These are phyloP conservation scores for Boletus sp. DNA, from an alignment of 768 basidiomycete species.

Conservation along the genomic window DNA sequence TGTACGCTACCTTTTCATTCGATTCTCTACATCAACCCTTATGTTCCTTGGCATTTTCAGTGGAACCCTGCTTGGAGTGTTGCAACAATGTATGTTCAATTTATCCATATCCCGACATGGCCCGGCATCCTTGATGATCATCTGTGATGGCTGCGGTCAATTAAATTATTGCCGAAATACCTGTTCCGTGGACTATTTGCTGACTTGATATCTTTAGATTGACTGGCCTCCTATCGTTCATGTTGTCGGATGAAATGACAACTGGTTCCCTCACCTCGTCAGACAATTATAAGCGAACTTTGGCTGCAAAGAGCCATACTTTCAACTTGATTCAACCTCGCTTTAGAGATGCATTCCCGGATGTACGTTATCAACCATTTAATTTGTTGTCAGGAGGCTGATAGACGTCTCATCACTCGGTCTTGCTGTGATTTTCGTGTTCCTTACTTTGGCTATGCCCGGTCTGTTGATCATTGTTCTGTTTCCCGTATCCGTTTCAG, in stretches of 20 bases:
- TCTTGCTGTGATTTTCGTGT: constrained; percentile 20
- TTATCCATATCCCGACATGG: constrained; percentile 1
- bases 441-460: constrained; percentile 15
- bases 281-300: constrained; percentile 71
- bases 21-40: background rate
- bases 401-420: constrained; percentile 18
- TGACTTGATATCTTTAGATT: constrained; percentile 49
- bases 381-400: constrained; percentile 21
- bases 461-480: constrained; percentile 17
- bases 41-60: constrained; percentile 35
- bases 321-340: constrained; percentile 82
- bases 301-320: constrained; percentile 76
- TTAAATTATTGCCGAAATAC: constrained; percentile 10
- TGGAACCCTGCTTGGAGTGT: constrained; percentile 98
- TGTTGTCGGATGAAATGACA: constrained; percentile 96
- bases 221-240: constrained; percentile 91
- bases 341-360: constrained; percentile 87
- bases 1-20: constrained; percentile 45
- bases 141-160: constrained; percentile 14
- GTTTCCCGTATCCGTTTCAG: constrained; percentile 37
- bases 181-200: background rate
- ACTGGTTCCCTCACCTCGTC: constrained; percentile 87
- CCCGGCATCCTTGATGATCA: constrained; percentile 9
- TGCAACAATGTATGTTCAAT: constrained; percentile 75
- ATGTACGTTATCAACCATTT: constrained; percentile 51